These are phyloP conservation scores for Debaryomyces maramus DNA, from an alignment of 805 yeast species.

Conservation along the genomic window DNA sequence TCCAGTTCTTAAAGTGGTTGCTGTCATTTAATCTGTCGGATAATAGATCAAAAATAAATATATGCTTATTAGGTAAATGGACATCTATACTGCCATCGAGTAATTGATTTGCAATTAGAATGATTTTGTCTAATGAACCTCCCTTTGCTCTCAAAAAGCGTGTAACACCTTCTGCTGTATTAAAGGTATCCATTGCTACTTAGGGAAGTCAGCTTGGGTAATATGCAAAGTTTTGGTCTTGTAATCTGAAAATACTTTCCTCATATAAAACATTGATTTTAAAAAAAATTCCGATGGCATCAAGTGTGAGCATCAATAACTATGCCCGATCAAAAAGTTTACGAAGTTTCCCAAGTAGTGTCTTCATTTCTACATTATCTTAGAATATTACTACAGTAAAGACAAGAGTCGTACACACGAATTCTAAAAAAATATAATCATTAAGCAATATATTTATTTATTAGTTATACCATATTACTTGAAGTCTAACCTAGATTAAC, in stretches of 20 bases:
- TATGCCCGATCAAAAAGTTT: too few relatives aligned
- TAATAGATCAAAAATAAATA: conserved; percentile 58
- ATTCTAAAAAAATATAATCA: not conserved
- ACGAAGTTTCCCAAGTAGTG: too few relatives aligned
- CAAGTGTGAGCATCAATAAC: not conserved
- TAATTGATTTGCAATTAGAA: conserved; percentile 30
- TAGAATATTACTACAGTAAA: too few relatives aligned
- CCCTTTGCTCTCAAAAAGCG: conserved; percentile 57
- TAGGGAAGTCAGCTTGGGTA: not conserved
- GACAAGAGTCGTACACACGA: too few relatives aligned
- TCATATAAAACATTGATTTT: not conserved
- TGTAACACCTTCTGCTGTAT: conserved; percentile 50
- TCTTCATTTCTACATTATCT: too few relatives aligned
- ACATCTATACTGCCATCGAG: conserved; percentile 34
- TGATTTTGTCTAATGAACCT: conserved; percentile 43
- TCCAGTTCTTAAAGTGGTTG: conserved; percentile 41
- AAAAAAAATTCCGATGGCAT: not conserved
- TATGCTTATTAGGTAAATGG: conserved; percentile 54
- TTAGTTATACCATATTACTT: not conserved
- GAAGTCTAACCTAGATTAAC: conserved; percentile 58
- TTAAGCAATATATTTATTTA: not conserved
- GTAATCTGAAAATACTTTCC: not conserved
- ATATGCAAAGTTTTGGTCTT: not conserved
- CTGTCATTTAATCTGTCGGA: conserved; percentile 60
- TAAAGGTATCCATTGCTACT: conserved; percentile 5